Conservation (phyloP, 2,329 filamentous ascomycete species). For the Cordyceps farinosa region DNA sequence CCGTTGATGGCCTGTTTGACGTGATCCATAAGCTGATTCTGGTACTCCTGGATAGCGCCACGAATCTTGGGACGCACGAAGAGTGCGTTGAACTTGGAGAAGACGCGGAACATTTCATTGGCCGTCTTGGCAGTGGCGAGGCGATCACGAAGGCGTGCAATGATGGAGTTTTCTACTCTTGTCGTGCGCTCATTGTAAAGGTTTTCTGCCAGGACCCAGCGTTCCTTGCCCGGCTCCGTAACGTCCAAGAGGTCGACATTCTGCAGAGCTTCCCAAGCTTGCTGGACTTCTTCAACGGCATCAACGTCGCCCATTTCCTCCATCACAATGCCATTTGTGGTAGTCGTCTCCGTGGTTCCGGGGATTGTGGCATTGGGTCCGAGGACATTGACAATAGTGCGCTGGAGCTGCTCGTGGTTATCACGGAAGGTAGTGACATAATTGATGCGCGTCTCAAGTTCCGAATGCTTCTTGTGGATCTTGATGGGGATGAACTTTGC, state of each 20-base stretch:
- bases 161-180: constrained; percentile 97
- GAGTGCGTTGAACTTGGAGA: constrained; percentile 98
- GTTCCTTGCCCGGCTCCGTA: constrained; percentile 79
- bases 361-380: constrained; percentile 65
- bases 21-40: constrained; percentile 95
- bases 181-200: constrained; percentile 97
- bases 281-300: constrained; percentile 90
- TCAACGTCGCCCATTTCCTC: constrained; percentile 97
- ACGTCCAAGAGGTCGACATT: constrained; percentile 96
- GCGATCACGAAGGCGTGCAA: constrained; percentile 85
- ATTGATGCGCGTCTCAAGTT: constrained; percentile 84
- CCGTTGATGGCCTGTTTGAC: constrained; percentile 94
- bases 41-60: constrained; percentile 95
- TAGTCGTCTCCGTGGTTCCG: constrained; percentile 47
- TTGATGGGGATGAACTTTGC: constrained; percentile 99
- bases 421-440: constrained; percentile 94
- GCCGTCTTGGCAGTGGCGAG: constrained; percentile 94
- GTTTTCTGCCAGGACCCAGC: constrained; percentile 91
- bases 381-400: constrained; percentile 95
- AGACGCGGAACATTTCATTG: constrained; percentile 99
- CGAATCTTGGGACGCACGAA: constrained; percentile 99
- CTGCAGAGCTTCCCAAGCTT: constrained; percentile 90
- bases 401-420: constrained; percentile 95
- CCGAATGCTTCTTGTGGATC: constrained; percentile 79
- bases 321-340: constrained; percentile 64